Percentiles rank a stretch among this genome's conserved stretches.
Evolutionary conservation across 2,329 filamentous ascomycete genomes (phyloP).

Genomic region (Xylariaceae sp.): DNA sequence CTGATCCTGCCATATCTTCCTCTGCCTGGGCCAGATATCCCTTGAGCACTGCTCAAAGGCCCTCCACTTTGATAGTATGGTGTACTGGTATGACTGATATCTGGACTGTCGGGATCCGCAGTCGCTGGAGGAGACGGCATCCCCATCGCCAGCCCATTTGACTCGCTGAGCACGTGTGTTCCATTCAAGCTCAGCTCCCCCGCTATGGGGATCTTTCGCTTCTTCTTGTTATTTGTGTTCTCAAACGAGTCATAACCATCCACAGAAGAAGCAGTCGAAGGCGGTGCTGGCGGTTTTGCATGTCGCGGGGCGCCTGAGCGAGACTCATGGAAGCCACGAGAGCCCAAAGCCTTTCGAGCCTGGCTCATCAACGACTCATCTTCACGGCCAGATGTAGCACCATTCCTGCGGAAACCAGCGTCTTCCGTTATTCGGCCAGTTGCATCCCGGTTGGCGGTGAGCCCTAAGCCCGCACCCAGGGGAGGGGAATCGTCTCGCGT

Average conservation of each 20-base stretch:
- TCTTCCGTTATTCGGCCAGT: constrained; percentile 34
- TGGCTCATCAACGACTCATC: constrained; percentile 23
- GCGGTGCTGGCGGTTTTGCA: constrained; percentile 51
- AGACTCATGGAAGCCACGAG: constrained; percentile 45
- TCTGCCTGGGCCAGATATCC: constrained; percentile 79
- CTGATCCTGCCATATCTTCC: constrained; percentile 72
- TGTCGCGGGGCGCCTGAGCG: constrained; percentile 45
- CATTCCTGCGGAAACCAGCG: constrained; percentile 30
- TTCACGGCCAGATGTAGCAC: constrained; percentile 21
- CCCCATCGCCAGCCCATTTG: constrained; percentile 30
- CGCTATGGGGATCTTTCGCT: constrained; percentile 92
- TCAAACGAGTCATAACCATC: constrained; percentile 97
- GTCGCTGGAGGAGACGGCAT: constrained; percentile 33
- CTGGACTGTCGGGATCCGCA: constrained; percentile 32
- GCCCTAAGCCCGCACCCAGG: constrained; percentile 23
- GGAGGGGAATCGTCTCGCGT: constrained; percentile 46
- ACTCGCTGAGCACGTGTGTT: constrained; percentile 37
- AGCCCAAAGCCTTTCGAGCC: constrained; percentile 33
- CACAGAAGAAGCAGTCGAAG: constrained; percentile 65
- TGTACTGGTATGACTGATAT: constrained; percentile 30
- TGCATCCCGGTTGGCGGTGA: constrained; percentile 28
- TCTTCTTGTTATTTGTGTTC: constrained; percentile 99
- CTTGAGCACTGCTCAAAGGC: constrained; percentile 56
- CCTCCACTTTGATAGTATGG: constrained; percentile 44
- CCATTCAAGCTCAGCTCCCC: constrained; percentile 58